A percentile compares a stretch with the other conserved stretches of the same genome.
These are phyloP conservation scores for Solanum verrucosum DNA, from an alignment of 257 asterid species.

Conservation along the genomic window DNA sequence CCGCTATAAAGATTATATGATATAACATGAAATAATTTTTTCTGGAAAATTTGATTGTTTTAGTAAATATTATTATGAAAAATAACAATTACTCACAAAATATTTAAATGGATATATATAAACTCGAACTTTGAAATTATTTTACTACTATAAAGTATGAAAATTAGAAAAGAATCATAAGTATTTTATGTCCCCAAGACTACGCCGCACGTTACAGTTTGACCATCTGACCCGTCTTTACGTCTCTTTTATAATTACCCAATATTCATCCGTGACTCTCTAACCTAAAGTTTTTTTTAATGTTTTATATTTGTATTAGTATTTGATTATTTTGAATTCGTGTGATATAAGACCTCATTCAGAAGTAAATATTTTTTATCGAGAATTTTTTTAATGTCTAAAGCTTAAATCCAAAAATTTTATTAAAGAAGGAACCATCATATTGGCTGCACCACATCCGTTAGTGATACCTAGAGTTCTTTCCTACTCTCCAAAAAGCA, in stretches of 20 bases:
- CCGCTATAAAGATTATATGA: too few relatives aligned
- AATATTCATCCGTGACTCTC: conserved; percentile 12
- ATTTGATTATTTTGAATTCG: too few relatives aligned
- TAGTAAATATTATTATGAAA: neutral
- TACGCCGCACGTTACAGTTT: conserved; percentile 12
- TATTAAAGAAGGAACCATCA: too few relatives aligned
- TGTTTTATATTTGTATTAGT: too few relatives aligned
- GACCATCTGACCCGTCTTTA: conserved; percentile 12
- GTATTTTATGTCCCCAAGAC: neutral
- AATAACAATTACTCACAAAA: neutral
- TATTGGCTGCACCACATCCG: fast-evolving
- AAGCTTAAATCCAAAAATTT: fast-evolving
- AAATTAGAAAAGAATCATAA: neutral
- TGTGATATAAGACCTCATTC: fast-evolving
- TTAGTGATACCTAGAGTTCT: neutral
- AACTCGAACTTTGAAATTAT: neutral
- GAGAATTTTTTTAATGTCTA: fast-evolving
- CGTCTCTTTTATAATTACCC: conserved; percentile 2
- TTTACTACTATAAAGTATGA: neutral
- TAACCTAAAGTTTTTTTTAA: neutral
- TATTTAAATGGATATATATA: neutral
- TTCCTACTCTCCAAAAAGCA: neutral
- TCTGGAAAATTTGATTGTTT: too few relatives aligned
- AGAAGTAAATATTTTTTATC: too few relatives aligned
- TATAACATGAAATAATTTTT: too few relatives aligned